Evolutionary conservation across 1,284 basidiomycete genomes (phyloP).

Genomic region (Ustilago loliicola): DNA sequence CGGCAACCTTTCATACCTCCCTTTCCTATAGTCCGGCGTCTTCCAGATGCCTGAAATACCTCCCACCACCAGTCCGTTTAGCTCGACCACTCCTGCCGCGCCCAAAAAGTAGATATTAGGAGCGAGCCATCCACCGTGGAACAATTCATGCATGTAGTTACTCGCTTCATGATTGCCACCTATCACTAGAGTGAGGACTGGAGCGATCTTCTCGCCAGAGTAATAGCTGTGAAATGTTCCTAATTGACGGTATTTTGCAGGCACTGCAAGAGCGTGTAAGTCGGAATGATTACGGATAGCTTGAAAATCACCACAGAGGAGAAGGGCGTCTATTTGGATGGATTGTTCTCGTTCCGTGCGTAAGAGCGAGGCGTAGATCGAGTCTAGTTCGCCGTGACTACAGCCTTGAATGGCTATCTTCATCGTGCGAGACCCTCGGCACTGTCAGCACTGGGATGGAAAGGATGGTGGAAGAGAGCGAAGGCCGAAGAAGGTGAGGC

Average conservation of each 20-base stretch:
- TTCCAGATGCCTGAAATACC: constrained; percentile 96
- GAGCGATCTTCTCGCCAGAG: constrained; percentile 82
- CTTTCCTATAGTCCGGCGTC: constrained; percentile 78
- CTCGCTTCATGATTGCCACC: constrained; percentile 99
- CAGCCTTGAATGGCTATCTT: constrained; percentile 94
- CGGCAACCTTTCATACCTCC: constrained; percentile 76
- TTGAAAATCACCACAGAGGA: constrained; percentile 91
- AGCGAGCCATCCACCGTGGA: constrained; percentile 77
- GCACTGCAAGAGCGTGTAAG: constrained; percentile 89
- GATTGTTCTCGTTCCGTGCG: constrained; percentile 76
- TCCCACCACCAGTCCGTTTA: constrained; percentile 83
- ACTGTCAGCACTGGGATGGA: neutral
- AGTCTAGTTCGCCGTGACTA: constrained; percentile 79
- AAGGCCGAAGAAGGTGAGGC: no score
- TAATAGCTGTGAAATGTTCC: constrained; percentile 84
- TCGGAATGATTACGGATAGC: constrained; percentile 89
- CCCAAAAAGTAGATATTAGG: constrained; percentile 98
- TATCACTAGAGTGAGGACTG: constrained; percentile 91
- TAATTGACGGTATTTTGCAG: constrained; percentile 86
- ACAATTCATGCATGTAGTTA: constrained; percentile 97
- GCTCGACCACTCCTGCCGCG: constrained; percentile 86
- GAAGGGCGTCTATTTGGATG: constrained; percentile 83
- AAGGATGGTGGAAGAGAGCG: no score
- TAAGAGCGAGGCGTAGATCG: constrained; percentile 84
- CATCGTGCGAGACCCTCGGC: constrained; percentile 13